Evolutionary conservation across 805 yeast genomes (phyloP).

Genomic region (Metschnikowia aberdeeniae): DNA sequence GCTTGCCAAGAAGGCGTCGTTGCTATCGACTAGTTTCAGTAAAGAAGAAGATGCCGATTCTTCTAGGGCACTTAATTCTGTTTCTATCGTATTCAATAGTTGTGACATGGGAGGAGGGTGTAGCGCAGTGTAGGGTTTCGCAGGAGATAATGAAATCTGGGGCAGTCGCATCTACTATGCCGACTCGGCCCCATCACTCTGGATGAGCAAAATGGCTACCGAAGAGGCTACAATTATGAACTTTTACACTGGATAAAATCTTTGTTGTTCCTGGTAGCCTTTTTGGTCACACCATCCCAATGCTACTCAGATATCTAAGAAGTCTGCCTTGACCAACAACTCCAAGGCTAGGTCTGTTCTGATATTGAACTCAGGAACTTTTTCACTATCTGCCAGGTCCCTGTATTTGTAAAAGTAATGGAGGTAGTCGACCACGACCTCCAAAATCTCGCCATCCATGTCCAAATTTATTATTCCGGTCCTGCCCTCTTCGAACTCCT

Average conservation of each 20-base stretch:
- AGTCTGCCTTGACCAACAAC: slow-evolving; percentile 89
- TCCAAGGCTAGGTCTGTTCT: slow-evolving; percentile 95
- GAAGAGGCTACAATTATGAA: too few species aligned
- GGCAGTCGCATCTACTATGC: slow-evolving; percentile 6
- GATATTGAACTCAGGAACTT: slow-evolving; percentile 80
- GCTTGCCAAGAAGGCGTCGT: slow-evolving; percentile 22
- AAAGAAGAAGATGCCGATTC: slow-evolving; percentile 23
- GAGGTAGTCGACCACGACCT: slow-evolving; percentile 80
- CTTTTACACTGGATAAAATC: background rate
- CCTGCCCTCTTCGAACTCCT: slow-evolving; percentile 55
- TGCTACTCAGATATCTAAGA: slow-evolving; percentile 51
- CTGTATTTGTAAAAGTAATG: slow-evolving; percentile 70
- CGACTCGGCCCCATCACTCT: background rate
- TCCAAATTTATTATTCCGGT: slow-evolving; percentile 55
- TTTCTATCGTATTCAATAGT: slow-evolving; percentile 23
- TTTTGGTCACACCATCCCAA: background rate
- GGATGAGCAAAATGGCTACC: too few species aligned
- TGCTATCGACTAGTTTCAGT: slow-evolving; percentile 17
- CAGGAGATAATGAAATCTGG: slow-evolving; percentile 6
- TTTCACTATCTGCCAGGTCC: slow-evolving; percentile 46
- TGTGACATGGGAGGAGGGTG: slow-evolving; percentile 13
- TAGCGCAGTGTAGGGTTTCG: background rate
- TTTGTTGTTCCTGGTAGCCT: background rate
- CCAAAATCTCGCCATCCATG: slow-evolving; percentile 67
- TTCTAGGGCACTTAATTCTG: slow-evolving; percentile 24